Evolutionary conservation across 768 basidiomycete species (phyloP), one percentile per base, ranked within the genome.

Genomic region (Russula brevipes): DNA sequence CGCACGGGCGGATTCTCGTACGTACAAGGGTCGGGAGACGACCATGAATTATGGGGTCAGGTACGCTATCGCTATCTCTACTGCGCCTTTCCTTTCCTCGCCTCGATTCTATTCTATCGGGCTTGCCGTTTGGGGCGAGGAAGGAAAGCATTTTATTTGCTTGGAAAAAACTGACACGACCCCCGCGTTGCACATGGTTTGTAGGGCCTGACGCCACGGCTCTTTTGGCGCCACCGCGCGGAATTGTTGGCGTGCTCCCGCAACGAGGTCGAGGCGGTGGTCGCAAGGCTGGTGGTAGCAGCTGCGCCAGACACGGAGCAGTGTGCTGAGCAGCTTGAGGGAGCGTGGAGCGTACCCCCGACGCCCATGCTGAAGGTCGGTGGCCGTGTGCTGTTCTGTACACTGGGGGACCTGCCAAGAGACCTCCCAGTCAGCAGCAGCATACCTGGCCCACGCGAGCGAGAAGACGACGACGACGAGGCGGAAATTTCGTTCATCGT

Each of bases 11-110:
- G 90, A 0, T 97, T 87, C 71, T 78, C 85, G 24, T 98, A 98
- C 71, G 83, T 98, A 8, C 94, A 96, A 72, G 96, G 96, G 1
- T 91, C 90, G 0, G 96, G 94, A 0, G 96, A 98, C 69, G 96
- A 98, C 69, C 92, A 95, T 70, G 94, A 97, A 73, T 77, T 89
- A 5, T 95, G 93, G 94, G 82, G 86, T 35, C 82, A 83, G 83
- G 90, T 89, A 59, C 36, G 78, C 71, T 16, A 10, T 11, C 24
- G 24, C 24, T 24, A 24, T 24, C 24, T 24, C 24, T 24, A 24
- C 24, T 24, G 24, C 24, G 24, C 24, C 24, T 24, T 24, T 24
- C 24, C 24, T 24, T 24, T 24, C 24, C 24, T 24, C 24, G 24
- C 24, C 24, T 24, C 24, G 24, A 24, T 24, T 24, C 24, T 24